Evolutionary conservation across 176 grass and related monocot genomes (phyloP), one percentile per base, ranked within the genome.

Genomic region (Triticum timopheevii): DNA sequence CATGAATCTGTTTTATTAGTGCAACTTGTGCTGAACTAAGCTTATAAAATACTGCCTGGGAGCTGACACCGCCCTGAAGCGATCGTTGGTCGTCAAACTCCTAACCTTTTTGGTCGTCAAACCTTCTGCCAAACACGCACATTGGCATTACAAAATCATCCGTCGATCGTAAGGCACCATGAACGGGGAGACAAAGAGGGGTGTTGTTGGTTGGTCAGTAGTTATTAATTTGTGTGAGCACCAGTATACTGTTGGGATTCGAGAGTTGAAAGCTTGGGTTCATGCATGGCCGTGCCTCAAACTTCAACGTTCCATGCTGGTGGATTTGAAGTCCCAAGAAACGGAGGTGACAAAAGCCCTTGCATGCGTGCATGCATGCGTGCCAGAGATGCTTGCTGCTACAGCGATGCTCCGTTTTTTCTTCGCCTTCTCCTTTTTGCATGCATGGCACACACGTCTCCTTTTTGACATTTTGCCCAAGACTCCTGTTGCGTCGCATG

Each of bases 71-170:
- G 28, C 28, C 52, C 39, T 12, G 42, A 77, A 64, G 23, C 24
- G 66, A 7, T 49, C 34, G 31, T n/a, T 78, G 10, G 42, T 47
- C 56, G 30, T 50, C 80, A 39, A 61, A 78, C 54, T 24, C 7
- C 34, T 1, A 56, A 73, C 65, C 64, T 90, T 90, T 90, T 87
- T 91, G 49, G 85, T 84, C 69, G 85, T 88, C 85, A 91, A 87
- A 83, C 79, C 39, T 27, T 81, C 85, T 76, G 76, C 27, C 85
- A 34, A 91, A 91, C 85, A 76, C 13, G 17, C 16, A 52, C 25
- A 35, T 31, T 19, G 9, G 30, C 69, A 63, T 81, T 81, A 88
- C 17, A 84, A 33, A 77, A 69, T 16, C 49, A 66, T 80, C 30
- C 10, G 35, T 76, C 15, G 45, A 65, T 87, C 66, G 35, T 4